phyloP scores from a whole-genome alignment of 2,329 filamentous ascomycete species.

The Penicillium rolfsii region DNA sequence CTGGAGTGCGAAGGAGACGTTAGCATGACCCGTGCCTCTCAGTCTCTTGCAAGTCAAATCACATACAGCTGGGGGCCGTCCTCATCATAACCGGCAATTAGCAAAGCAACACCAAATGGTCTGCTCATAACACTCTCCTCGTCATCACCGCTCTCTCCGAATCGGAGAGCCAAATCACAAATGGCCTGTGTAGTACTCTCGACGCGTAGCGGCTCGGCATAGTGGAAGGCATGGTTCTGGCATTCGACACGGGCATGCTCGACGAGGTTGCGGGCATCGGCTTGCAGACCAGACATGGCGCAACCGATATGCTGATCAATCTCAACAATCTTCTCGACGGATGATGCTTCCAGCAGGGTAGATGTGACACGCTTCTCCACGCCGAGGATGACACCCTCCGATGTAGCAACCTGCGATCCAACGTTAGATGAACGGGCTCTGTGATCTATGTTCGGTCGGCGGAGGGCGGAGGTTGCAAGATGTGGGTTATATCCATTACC shows the following conservation, averaged over 20 bases:
- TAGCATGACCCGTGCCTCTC: neutral
- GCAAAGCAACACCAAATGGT: constrained; percentile 92
- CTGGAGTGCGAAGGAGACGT: constrained; percentile 41
- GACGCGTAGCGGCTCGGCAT: constrained; percentile 89
- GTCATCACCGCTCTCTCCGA: constrained; percentile 95
- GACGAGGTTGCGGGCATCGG: constrained; percentile 95
- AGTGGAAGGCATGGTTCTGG: constrained; percentile 97
- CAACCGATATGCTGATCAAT: constrained; percentile 99
- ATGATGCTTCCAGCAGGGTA: constrained; percentile 93
- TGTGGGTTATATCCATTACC: too few species aligned
- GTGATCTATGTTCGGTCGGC: neutral
- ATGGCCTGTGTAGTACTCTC: constrained; percentile 99
- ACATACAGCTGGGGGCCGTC: constrained; percentile 85
- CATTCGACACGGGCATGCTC: constrained; percentile 98
- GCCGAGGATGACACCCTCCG: constrained; percentile 91
- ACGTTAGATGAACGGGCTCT: constrained; percentile 21
- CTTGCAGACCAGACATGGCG: constrained; percentile 97
- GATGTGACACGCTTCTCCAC: constrained; percentile 99
- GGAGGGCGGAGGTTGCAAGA: neutral
- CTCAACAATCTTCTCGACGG: constrained; percentile 99
- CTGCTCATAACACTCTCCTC: constrained; percentile 99
- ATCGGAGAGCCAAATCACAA: constrained; percentile 92
- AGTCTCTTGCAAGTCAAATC: neutral
- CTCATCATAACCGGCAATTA: constrained; percentile 97
- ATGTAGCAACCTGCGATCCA: constrained; percentile 71